phyloP scores from a whole-genome alignment of 306 rosid genomes.

The Glycyrrhiza uralensis region DNA sequence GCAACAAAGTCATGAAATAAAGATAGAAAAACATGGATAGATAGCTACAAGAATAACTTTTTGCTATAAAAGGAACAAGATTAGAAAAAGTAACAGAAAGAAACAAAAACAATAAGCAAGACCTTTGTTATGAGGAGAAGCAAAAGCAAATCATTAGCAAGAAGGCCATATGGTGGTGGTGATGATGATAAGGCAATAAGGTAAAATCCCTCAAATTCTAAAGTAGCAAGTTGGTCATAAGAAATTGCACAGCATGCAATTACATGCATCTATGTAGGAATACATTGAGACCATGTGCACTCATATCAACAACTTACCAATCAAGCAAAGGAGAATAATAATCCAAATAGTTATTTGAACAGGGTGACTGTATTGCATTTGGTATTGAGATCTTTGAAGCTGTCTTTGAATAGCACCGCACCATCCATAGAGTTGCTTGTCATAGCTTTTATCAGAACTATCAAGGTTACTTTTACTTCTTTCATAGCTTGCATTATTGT shows the following conservation, averaged over 20 bases:
- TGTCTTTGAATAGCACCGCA: slow-evolving; percentile 80
- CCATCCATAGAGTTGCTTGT: slow-evolving; percentile 87
- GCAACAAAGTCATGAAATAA: neutral
- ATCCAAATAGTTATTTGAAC: slow-evolving; percentile 54
- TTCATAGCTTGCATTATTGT: slow-evolving; percentile 47
- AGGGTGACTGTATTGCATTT: slow-evolving; percentile 72
- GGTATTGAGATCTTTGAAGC: slow-evolving; percentile 88
- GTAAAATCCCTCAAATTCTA: slow-evolving; percentile 9
- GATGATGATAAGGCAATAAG: neutral
- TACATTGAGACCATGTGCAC: neutral
- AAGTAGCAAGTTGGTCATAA: neutral
- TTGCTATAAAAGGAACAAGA: neutral
- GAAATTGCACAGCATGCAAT: neutral
- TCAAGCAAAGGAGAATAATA: slow-evolving; percentile 58
- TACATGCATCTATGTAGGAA: neutral
- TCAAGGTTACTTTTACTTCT: slow-evolving; percentile 71
- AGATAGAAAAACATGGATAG: neutral
- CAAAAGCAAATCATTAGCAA: neutral
- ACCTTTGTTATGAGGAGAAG: neutral
- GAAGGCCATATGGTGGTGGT: neutral
- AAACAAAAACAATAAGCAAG: neutral
- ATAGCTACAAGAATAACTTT: neutral
- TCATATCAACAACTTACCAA: slow-evolving; percentile 54
- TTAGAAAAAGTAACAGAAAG: neutral
- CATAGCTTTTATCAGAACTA: slow-evolving; percentile 58